phyloP scores from a whole-genome alignment of 2,329 filamentous ascomycete genomes.

The Trichoderma sp. region DNA sequence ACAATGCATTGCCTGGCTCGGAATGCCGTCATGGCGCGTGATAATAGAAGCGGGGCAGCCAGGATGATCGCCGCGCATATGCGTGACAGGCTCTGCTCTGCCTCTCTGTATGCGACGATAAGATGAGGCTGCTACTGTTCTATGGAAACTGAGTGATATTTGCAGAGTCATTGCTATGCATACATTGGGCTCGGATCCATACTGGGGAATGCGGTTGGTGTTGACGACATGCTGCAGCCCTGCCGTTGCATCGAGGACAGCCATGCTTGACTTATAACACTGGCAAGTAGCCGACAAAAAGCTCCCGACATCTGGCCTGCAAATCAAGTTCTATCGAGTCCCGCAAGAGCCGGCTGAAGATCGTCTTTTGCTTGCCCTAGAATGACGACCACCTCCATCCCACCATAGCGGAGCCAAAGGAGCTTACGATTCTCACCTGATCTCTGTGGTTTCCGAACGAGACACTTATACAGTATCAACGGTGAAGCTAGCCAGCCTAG shows the following conservation, averaged over 20 bases:
- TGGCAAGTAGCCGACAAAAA: background rate
- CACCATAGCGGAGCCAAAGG: background rate
- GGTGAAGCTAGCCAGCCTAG: background rate
- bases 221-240: conserved; percentile 7
- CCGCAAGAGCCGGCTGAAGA: background rate
- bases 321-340: background rate
- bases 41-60: conserved; percentile 5
- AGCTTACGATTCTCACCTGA: conserved; percentile 3
- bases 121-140: background rate
- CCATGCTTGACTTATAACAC: background rate
- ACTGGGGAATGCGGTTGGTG: no score
- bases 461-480: background rate
- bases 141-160: background rate
- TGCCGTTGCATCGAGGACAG: background rate
- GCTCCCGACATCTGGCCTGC: background rate
- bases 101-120: background rate
- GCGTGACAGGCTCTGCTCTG: conserved; percentile 1
- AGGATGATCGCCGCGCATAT: conserved; percentile 13
- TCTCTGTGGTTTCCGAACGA: background rate
- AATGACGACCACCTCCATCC: conserved; percentile 15
- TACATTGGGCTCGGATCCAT: background rate
- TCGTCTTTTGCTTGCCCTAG: background rate
- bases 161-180: background rate
- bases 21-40: conserved; percentile 21
- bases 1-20: background rate